These are phyloP conservation scores for Salvia splendens DNA, from an alignment of 257 asterid genomes.

Conservation along the genomic window DNA sequence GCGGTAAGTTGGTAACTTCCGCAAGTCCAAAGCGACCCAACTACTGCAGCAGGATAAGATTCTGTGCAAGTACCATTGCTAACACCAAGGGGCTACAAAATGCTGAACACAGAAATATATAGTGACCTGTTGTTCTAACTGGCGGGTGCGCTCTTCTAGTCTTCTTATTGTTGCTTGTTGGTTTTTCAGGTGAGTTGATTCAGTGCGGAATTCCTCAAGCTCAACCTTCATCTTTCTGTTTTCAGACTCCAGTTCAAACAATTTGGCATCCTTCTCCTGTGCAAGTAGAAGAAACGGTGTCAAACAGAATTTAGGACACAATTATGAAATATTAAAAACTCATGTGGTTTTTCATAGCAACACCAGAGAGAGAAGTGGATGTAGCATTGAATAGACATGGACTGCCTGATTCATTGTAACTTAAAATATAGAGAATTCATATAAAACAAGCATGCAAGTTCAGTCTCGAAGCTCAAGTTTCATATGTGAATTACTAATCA, in stretches of 20 bases:
- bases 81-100: constrained; percentile 26
- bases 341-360: constrained; percentile 19
- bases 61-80: constrained; percentile 22
- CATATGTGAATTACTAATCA: constrained; percentile 15
- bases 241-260: constrained; percentile 90
- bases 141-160: constrained; percentile 97
- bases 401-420: constrained; percentile 2
- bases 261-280: constrained; percentile 89
- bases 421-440: constrained; percentile 9
- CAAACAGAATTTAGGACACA: constrained; percentile 14
- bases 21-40: constrained; percentile 23
- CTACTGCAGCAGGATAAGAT: constrained; percentile 9
- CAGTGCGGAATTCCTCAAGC: constrained; percentile 95
- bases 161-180: constrained; percentile 97
- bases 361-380: constrained; percentile 14
- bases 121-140: constrained; percentile 92
- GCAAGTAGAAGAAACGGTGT: constrained; percentile 21
- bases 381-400: constrained; percentile 3
- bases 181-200: constrained; percentile 94
- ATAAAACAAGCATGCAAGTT: background rate
- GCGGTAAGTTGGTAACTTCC: constrained; percentile 12
- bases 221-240: constrained; percentile 98
- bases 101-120: constrained; percentile 5
- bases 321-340: constrained; percentile 14
- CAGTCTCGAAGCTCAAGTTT: background rate